These are phyloP conservation scores for Fusarium oligoseptatum DNA, from an alignment of 2,329 filamentous ascomycete genomes.

Conservation along the genomic window DNA sequence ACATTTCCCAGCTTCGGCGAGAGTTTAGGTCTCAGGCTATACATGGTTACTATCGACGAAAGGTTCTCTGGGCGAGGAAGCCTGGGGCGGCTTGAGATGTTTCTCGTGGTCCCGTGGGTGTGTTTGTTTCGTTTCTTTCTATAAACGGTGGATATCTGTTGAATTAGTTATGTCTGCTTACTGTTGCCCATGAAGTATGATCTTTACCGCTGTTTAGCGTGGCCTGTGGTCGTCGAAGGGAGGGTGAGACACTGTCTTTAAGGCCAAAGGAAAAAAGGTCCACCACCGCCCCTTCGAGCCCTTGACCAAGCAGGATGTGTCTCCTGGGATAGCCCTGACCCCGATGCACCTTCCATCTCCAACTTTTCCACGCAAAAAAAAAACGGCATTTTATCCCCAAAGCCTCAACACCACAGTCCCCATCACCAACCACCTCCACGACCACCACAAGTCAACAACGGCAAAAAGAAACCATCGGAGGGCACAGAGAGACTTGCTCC, in stretches of 20 bases:
- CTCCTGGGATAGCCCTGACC: not conserved
- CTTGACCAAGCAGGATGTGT: not conserved
- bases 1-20: conserved; percentile 2
- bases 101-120: too few species aligned
- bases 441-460: not conserved
- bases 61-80: conserved; percentile 2
- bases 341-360: not conserved
- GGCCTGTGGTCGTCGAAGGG: not conserved
- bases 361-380: not conserved
- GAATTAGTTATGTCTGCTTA: not conserved
- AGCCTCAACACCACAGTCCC: not conserved
- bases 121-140: not conserved
- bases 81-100: not conserved
- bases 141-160: not conserved
- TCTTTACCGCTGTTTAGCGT: not conserved
- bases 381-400: not conserved
- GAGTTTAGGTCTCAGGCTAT: not conserved
- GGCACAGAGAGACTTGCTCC: not conserved
- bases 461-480: not conserved
- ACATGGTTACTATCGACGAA: conserved; percentile 2
- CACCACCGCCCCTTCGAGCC: not conserved
- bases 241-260: not conserved
- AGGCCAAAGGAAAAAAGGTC: not conserved
- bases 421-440: not conserved
- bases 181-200: not conserved